These are phyloP conservation scores for Emmonsia crescens DNA, from an alignment of 2,329 filamentous ascomycete genomes.

Conservation along the genomic window DNA sequence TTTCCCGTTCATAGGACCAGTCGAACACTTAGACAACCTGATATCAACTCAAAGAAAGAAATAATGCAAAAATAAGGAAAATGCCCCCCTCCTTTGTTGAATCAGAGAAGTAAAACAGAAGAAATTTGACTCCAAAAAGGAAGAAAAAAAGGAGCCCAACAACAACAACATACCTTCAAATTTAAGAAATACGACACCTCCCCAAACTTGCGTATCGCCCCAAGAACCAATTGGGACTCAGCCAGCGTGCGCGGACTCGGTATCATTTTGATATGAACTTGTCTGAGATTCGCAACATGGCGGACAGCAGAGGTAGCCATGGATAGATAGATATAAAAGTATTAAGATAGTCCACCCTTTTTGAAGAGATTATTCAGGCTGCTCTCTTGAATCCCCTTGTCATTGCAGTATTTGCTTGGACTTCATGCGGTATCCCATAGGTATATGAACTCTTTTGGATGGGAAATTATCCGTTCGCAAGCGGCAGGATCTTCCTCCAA, in stretches of 20 bases:
- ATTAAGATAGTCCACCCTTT: not conserved
- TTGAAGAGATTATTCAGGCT: not conserved
- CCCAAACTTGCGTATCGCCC: constrained; percentile 31
- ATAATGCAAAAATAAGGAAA: not conserved
- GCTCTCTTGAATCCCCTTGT: not conserved
- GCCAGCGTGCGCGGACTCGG: constrained; percentile 21
- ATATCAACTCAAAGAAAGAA: not conserved
- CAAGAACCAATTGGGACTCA: constrained; percentile 27
- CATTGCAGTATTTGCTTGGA: not conserved
- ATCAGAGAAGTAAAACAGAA: not conserved
- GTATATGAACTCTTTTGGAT: not conserved
- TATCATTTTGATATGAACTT: constrained; percentile 23
- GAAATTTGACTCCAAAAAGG: not conserved
- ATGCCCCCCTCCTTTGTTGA: not conserved
- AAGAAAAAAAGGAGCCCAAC: not conserved
- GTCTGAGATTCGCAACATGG: constrained; percentile 12
- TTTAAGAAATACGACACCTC: constrained; percentile 31
- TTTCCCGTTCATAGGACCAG: not conserved
- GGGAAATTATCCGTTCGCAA: not conserved
- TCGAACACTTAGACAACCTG: not conserved
- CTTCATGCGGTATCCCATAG: not conserved
- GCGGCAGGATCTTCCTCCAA: not conserved
- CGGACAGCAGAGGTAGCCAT: constrained; percentile 10
- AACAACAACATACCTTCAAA: constrained; percentile 20
- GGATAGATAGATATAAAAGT: not conserved